These are phyloP conservation scores for Salvia rosmarinus DNA, from an alignment of 257 asterid species.

Conservation along the genomic window DNA sequence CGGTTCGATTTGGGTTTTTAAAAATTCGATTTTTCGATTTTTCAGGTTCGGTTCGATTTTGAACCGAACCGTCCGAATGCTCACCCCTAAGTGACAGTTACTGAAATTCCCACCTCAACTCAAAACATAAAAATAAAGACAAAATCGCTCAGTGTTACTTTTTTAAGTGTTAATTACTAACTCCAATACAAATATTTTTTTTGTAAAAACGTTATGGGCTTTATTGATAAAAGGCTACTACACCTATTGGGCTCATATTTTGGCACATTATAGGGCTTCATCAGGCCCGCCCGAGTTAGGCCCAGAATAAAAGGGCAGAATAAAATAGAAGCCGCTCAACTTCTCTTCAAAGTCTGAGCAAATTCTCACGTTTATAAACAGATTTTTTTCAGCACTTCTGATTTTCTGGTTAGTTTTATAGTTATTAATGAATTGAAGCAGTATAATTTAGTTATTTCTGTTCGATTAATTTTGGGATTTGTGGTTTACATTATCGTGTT, in stretches of 20 bases:
- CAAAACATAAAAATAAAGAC: too few relatives aligned
- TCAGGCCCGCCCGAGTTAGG: background rate
- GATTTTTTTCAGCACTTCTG: background rate
- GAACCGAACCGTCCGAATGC: too few relatives aligned
- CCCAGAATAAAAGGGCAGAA: background rate
- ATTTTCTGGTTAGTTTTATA: conserved; percentile 14
- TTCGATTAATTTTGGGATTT: background rate
- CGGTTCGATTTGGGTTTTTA: too few relatives aligned
- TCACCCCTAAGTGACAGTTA: too few relatives aligned
- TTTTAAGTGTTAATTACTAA: too few relatives aligned
- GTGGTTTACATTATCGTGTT: background rate
- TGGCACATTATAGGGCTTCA: background rate
- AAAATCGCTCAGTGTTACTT: too few relatives aligned
- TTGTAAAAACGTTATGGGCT: too few relatives aligned
- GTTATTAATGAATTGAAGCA: background rate
- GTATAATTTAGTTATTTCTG: background rate
- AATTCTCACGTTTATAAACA: background rate
- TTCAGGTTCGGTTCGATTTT: too few relatives aligned
- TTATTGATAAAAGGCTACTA: too few relatives aligned
- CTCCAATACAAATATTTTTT: too few relatives aligned
- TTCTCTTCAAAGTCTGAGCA: background rate
- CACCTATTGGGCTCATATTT: background rate
- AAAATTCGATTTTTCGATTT: too few relatives aligned
- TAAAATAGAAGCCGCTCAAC: background rate
- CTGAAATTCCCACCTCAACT: too few relatives aligned